Evolutionary conservation across 805 yeast genomes (phyloP), one percentile per base, ranked within the genome.

Genomic region (Huiozyma sinensis): DNA sequence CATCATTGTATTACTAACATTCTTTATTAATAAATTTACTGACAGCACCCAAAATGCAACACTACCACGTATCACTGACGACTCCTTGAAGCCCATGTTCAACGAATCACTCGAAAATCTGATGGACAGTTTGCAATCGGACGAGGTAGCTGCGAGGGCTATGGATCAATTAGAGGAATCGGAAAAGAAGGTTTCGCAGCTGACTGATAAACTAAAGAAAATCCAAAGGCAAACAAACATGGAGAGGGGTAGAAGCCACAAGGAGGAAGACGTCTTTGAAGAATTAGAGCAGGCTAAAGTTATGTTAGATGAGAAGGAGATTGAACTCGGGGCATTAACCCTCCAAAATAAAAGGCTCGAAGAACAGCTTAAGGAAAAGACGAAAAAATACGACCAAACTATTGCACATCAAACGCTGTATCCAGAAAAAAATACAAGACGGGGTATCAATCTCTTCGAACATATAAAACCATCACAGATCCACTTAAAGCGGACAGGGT

Each of bases 121-220:
- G 39, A 70, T 77, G 46, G 79, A 86, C 37, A 73, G 83, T 28
- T 70, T 89, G 56, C 79, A 80, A 51, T 84, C 95, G 0, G 96
- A 90, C 59, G 95, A 86, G 43, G 80, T 81, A 64, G 95, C 95
- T 9, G 70, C 79, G 42, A 72, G 83, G 47, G 94, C 95, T 48
- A 72, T 68, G 87, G 75, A 44, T 70, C 79, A 33, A 71, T 72
- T 53, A 75, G 70, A 38, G 68, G 77, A 31, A 60, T 66, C 38
- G 56, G 66, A 50, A 62, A 60, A 33, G 70, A 75, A 5, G 71
- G 71, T 35, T 77, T 72, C 54, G 62, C 78, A 46, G 77, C 36
- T 41, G 28, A 41, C 29, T 29, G 11, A 9, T 9, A 30, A 41
- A 36, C 13, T 41, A 10, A 31, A 31, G 3, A 7, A 29, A 12